A percentile compares a stretch with the other conserved stretches of the same genome.
phyloP scores from a whole-genome alignment of 768 basidiomycete genomes.

The Astraeus odoratus region DNA sequence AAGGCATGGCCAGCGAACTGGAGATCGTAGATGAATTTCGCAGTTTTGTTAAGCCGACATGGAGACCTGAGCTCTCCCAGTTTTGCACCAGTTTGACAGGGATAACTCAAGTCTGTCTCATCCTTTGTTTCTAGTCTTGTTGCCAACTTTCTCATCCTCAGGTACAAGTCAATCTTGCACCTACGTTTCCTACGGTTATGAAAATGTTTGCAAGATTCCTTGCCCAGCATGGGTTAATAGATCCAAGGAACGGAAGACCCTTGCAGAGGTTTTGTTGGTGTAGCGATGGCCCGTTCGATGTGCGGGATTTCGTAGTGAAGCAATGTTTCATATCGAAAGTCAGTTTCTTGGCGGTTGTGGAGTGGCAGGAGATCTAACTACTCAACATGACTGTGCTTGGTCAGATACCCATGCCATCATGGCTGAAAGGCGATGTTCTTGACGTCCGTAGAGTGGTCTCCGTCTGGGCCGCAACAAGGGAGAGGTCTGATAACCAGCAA shows the following conservation, averaged over 20 bases:
- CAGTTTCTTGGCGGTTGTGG: slow-evolving; percentile 17
- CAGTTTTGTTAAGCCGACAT: slow-evolving; percentile 81
- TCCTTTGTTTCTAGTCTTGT: slow-evolving; percentile 4
- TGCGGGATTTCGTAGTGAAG: slow-evolving; percentile 82
- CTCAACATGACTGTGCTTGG: slow-evolving; percentile 8
- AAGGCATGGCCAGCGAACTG: slow-evolving; percentile 48
- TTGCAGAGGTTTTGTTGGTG: slow-evolving; percentile 73
- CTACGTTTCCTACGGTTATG: slow-evolving; percentile 66
- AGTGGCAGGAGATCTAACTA: slow-evolving; percentile 6
- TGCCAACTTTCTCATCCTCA: slow-evolving; percentile 26
- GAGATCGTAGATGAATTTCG: slow-evolving; percentile 78
- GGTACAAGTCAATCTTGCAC: slow-evolving; percentile 76
- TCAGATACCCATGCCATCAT: slow-evolving; percentile 62
- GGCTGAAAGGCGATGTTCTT: slow-evolving; percentile 67
- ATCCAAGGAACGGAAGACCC: slow-evolving; percentile 46
- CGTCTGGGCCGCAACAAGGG: slow-evolving; percentile 29
- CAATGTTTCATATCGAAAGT: slow-evolving; percentile 86
- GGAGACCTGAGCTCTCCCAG: slow-evolving; percentile 70
- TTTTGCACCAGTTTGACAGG: slow-evolving; percentile 90
- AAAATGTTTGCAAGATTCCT: slow-evolving; percentile 61
- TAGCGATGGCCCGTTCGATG: slow-evolving; percentile 77
- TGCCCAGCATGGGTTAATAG: slow-evolving; percentile 61
- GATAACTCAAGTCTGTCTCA: slow-evolving; percentile 73
- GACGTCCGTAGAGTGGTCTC: slow-evolving; percentile 64
- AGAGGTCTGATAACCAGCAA: slow-evolving; percentile 4